Base-by-base conservation (phyloP, 2,329 filamentous ascomycete genomes). In the Diplodia seriata region DNA sequence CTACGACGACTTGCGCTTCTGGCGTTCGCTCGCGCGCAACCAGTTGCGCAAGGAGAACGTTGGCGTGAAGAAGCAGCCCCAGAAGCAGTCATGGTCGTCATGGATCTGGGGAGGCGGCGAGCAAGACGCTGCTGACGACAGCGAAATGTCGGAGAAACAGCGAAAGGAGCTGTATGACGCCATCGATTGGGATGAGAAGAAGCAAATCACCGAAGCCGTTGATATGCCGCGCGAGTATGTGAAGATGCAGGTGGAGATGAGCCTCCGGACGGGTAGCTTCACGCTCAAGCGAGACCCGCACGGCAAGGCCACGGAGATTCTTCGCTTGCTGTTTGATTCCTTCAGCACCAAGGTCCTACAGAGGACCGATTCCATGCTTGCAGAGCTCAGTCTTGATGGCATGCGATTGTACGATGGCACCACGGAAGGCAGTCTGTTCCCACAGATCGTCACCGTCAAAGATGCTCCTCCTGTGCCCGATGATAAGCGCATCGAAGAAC, bases 111-210 rank as follows among this genome's bases (percentile, higher is more conserved):
- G 94, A 23, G 68, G 73, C 64, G 86, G 89, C 0, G 80, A 86
- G 62, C 84, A 90, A 62, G 86, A 91, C 50, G 85, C 91, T 54
- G 85, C 89, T 4, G 91, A 96, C 72, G 91, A 94, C 70, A 92
- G 90, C 0, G 88, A 93, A 69, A 97, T 99, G 85, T 96, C 92
- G 0, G 95, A 99, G 70, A 90, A 98, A 78, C 94, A 99, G 77
- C 90, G 94, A 51, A 93, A 98, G 77, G 94, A 99, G 79, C 86
- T 99, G 11, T 99, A 98, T 78, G 91, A 96, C 73, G 96, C 93
- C 61, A 99, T 99, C 74, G 95, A 98, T 74, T 99, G 94, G 90
- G 92, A 99, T 70, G 95, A 99, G 79, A 98, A 97, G 83, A 90
- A 94, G 69, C 92, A 91, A 1, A 85, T 99, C 49, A 86, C 93